These are phyloP conservation scores for Pseudonectria foliicola DNA, from an alignment of 2,329 filamentous ascomycete genomes.

Conservation along the genomic window DNA sequence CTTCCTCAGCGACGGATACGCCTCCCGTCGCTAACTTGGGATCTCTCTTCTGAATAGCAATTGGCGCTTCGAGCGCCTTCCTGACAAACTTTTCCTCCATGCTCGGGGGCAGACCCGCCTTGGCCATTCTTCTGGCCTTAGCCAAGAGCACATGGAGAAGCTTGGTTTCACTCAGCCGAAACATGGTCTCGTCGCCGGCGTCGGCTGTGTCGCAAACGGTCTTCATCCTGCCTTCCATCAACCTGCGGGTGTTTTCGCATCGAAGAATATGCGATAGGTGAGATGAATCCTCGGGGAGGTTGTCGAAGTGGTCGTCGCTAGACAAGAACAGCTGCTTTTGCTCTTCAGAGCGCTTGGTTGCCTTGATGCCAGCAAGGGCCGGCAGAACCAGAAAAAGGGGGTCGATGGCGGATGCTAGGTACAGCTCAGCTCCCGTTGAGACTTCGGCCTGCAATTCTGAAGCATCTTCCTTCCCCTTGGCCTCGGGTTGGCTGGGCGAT, in stretches of 20 bases:
- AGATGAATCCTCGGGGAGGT: conserved; percentile 44
- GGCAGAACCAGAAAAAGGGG: conserved; percentile 78
- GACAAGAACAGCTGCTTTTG: conserved; percentile 59
- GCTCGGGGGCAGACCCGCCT: conserved; percentile 61
- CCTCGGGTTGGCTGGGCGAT: conserved; percentile 6
- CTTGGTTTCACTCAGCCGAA: conserved; percentile 67
- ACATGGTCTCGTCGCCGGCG: conserved; percentile 79
- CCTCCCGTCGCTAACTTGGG: conserved; percentile 24
- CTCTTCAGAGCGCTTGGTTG: conserved; percentile 35
- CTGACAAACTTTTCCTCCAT: conserved; percentile 82
- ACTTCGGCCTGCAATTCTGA: conserved; percentile 28
- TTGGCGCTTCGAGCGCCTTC: conserved; percentile 67
- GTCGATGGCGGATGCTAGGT: conserved; percentile 78
- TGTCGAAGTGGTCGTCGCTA: conserved; percentile 66
- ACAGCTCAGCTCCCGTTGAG: conserved; percentile 64
- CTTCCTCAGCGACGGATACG: conserved; percentile 4
- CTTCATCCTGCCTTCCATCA: conserved; percentile 59
- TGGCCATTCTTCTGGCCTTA: conserved; percentile 67
- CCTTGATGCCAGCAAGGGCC: conserved; percentile 46
- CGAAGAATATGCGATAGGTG: conserved; percentile 54
- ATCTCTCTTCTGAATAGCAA: conserved; percentile 60
- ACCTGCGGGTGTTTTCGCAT: conserved; percentile 37
- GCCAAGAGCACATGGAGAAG: conserved; percentile 56
- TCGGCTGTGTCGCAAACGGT: conserved; percentile 75
- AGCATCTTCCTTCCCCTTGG: conserved; percentile 12